Conservation (phyloP, 495 filamentous ascomycete genomes). For the Talaromyces thailandensis region DNA sequence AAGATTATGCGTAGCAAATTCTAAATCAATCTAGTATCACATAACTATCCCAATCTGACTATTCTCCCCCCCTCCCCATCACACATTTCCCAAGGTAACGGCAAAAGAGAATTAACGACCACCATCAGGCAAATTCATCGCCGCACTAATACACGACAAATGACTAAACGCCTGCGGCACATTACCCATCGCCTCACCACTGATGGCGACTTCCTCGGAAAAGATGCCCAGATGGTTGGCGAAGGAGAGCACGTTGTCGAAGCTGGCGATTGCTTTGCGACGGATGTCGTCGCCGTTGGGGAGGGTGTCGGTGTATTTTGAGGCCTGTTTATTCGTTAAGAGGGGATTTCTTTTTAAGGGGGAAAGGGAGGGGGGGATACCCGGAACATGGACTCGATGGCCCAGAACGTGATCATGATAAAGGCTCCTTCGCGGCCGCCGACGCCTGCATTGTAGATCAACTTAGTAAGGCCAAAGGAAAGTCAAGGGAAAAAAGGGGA, state of each 20-base stretch:
- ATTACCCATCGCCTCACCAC: slow-evolving; percentile 65
- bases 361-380: slow-evolving; percentile 21
- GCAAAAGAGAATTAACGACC: neutral
- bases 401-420: slow-evolving; percentile 72
- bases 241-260: slow-evolving; percentile 66
- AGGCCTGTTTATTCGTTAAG: slow-evolving; percentile 11
- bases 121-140: slow-evolving; percentile 48
- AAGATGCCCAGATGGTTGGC: slow-evolving; percentile 69
- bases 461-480: too few species aligned
- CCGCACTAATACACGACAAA: slow-evolving; percentile 60
- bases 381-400: slow-evolving; percentile 65
- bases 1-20: neutral
- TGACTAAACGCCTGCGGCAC: slow-evolving; percentile 70
- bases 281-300: slow-evolving; percentile 39
- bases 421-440: slow-evolving; percentile 68
- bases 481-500: neutral
- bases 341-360: neutral
- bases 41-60: neutral
- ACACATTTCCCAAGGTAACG: too few species aligned
- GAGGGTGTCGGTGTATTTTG: slow-evolving; percentile 48
- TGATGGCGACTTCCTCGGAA: slow-evolving; percentile 62
- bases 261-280: slow-evolving; percentile 53
- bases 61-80: neutral
- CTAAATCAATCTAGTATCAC: slow-evolving; percentile 3
- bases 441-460: slow-evolving; percentile 46